These are phyloP conservation scores for Gaeumannomyces sp. DNA, from an alignment of 2,329 filamentous ascomycete genomes.

Conservation along the genomic window DNA sequence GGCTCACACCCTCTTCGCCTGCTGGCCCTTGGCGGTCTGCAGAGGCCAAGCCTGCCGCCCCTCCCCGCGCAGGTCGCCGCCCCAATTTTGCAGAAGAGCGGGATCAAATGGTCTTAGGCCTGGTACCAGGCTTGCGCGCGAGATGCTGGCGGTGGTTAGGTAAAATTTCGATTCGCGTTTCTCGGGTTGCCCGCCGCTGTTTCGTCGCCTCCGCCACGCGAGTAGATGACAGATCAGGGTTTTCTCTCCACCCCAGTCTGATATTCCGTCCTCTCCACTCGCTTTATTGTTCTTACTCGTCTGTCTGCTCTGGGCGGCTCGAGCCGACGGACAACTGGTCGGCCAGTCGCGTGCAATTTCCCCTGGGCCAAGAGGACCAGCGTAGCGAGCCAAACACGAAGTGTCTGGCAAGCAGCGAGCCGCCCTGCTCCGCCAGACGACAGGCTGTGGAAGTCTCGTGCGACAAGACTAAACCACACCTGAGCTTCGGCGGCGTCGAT, in stretches of 20 bases:
- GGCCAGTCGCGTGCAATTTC: neutral
- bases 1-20: too few species aligned
- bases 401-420: neutral
- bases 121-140: too few species aligned
- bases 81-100: conserved; percentile 1
- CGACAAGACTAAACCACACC: neutral
- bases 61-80: neutral
- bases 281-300: too few species aligned
- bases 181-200: neutral
- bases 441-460: neutral
- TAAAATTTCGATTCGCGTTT: neutral
- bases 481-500: neutral
- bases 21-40: neutral
- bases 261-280: too few species aligned
- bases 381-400: neutral
- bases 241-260: too few species aligned
- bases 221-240: too few species aligned
- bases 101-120: neutral
- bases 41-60: neutral
- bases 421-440: neutral
- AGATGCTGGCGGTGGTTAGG: neutral
- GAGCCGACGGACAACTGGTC: neutral
- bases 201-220: neutral
- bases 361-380: neutral
- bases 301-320: too few species aligned